Conservation (phyloP, 202 grass and related monocot genomes). For the Setaria viridis region DNA sequence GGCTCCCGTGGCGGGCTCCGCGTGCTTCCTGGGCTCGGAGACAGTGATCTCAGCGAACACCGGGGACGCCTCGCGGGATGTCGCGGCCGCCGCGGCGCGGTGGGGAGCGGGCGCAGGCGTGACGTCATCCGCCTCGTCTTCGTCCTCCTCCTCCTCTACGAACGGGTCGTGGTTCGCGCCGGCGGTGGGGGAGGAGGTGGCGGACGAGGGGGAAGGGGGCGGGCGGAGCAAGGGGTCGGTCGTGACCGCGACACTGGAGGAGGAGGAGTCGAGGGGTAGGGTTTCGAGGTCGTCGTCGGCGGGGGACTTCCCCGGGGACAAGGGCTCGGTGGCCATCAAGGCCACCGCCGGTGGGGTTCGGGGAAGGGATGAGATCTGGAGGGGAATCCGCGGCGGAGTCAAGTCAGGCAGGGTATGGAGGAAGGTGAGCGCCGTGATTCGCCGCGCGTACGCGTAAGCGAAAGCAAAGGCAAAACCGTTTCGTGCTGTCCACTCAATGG, state of each 20-base stretch:
- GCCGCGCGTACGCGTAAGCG: constrained; percentile 6
- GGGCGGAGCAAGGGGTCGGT: constrained; percentile 82
- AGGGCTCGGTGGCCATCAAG: constrained; percentile 64
- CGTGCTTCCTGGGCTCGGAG: constrained; percentile 87
- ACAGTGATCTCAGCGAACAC: constrained; percentile 71
- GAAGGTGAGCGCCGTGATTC: constrained; percentile 35
- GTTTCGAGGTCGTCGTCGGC: constrained; percentile 60
- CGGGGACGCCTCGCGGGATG: constrained; percentile 41
- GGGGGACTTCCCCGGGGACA: background rate
- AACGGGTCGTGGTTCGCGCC: constrained; percentile 35
- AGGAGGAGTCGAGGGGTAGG: constrained; percentile 47
- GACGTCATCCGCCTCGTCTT: constrained; percentile 1
- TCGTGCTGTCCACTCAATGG: constrained; percentile 38
- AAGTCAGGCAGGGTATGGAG: constrained; percentile 11
- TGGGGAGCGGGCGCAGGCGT: constrained; percentile 3
- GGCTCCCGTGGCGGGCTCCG: constrained; percentile 53
- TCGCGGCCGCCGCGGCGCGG: background rate
- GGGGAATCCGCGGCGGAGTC: constrained; percentile 44
- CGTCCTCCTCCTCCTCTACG: constrained; percentile 13
- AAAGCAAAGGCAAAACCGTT: constrained; percentile 22
- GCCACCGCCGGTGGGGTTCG: constrained; percentile 34
- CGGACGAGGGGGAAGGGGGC: constrained; percentile 50
- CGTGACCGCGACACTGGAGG: constrained; percentile 18
- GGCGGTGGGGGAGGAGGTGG: constrained; percentile 13
- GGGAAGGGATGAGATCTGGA: constrained; percentile 52